Base-by-base conservation (phyloP, 2,329 filamentous ascomycete species). In the Hortaea werneckii region DNA sequence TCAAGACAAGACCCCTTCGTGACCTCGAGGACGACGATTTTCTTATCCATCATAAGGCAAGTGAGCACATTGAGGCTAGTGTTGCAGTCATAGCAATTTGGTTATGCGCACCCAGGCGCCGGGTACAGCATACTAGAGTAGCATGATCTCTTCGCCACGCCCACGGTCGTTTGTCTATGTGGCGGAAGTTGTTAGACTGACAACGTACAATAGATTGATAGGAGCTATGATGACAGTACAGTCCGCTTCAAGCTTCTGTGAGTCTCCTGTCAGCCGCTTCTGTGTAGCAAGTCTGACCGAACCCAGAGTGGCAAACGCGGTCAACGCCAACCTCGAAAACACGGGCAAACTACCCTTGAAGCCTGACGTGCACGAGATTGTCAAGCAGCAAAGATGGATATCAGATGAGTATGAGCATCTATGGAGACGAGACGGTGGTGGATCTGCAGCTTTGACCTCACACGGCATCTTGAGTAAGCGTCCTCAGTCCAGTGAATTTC, bases 181-280 rank as follows among this genome's bases (percentile, higher is more conserved):
- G 20, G 20, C 20, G 20, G 20, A 20, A 20, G 20, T 20, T 20
- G 20, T 20, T 20, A 20, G 20, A 20, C 20, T 20, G 20, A 20
- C 20, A 20, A 20, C 20, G 20, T 20, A 20, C 20, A 20, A 6
- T 34, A 60, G 55, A 63, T 63, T 37, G 60, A 63, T 46, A 52
- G 59, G 45, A 62, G 59, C 48, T 63, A 63, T 44, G 60, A 63
- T 48, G 58, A 61, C 46, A 59, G 55, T 42, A 63, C 59, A 3
- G 57, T 61, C 32, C 57, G 58, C 2, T 62, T 63, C 50, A 63
- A 63, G 44, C 48, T 63, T 38, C 50, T 63, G 56, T 61, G 50
- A 40, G 58, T 8, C 20, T 20, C 20, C 20, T 20, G 20, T 20
- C 20, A 20, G 10, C 2, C n/a, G 12, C 11, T 35, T n/a, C 13